Base-by-base conservation (phyloP, 2,329 filamentous ascomycete species). In the Septoria linicola region DNA sequence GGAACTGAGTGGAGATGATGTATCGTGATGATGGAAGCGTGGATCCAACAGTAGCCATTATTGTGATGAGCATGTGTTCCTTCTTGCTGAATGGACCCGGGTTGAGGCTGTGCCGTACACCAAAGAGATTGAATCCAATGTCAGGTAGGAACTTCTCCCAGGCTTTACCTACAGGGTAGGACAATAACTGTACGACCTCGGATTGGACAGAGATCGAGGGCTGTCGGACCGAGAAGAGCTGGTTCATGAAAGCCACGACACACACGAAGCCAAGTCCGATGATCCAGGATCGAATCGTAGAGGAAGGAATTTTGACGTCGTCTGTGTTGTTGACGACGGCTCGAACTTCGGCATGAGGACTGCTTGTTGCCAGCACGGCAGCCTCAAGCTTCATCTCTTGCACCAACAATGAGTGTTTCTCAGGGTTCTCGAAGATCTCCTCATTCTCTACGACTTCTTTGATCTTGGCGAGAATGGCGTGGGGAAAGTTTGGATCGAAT, bases 71-170 rank as follows among this genome's bases (percentile, higher is more conserved):
- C 45, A 81, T 78, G 61, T 83, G 80, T 62, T 83, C 80, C 69
- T 83, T 83, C 66, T 76, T 77, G 67, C 81, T 83, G 69, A 83
- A 83, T 17, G 74, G 76, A n/a, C 80, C 80, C 0, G 80, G 66
- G 74, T 76, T 76, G 23, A 83, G 69, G 58, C 80, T 82, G 64
- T 80, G 80, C 54, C 75, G 77, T 54, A 79, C 49, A 13, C 80
- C 79, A 50, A 74, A 76, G 8, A 80, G 51, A 31, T 73, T 77
- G 70, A 73, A 77, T 46, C 73, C 71, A 51, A 73, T 73, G 53
- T 80, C 74, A 8, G 80, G 80, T 67, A 82, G 76, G 55, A 82
- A 60, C 45, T 77, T 62, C 53, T 81, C 78, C 77, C 79, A 81
- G 20, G 71, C 71, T 21, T 75, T 70, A 25, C 80, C 79, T 44